Conservation (phyloP, 108 stramenopile genomes). For the Nitzschia sp. region DNA sequence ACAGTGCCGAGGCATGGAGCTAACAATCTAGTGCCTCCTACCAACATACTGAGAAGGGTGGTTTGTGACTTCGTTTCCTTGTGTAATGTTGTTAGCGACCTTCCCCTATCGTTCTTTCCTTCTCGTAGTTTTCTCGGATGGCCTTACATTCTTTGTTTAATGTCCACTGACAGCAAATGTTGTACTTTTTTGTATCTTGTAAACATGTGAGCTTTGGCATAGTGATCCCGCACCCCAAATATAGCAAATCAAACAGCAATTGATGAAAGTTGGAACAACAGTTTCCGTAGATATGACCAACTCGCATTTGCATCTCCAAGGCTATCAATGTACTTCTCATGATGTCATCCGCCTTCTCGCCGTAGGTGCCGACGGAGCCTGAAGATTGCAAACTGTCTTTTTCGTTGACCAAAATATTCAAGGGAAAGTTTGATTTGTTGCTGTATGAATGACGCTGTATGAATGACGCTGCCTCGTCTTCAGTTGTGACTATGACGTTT, state of each 20-base stretch:
- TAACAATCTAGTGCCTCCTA: slow-evolving; percentile 22
- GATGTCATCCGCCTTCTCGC: slow-evolving; percentile 16
- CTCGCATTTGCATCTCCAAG: slow-evolving; percentile 23
- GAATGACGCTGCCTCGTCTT: slow-evolving; percentile 7
- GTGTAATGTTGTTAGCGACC: too few species aligned
- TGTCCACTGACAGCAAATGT: slow-evolving; percentile 7
- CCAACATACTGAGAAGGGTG: too few species aligned
- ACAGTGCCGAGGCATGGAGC: slow-evolving; percentile 80
- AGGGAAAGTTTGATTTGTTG: slow-evolving; percentile 7
- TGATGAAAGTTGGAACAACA: slow-evolving; percentile 38
- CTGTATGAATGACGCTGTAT: background rate
- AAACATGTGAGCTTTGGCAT: background rate
- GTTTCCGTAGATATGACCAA: slow-evolving; percentile 21
- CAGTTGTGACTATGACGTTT: slow-evolving; percentile 20
- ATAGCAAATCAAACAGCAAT: slow-evolving; percentile 20
- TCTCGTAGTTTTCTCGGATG: too few species aligned
- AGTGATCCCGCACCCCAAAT: slow-evolving; percentile 22
- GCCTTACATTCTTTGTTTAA: background rate
- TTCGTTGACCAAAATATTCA: slow-evolving; percentile 22
- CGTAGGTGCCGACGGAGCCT: slow-evolving; percentile 1
- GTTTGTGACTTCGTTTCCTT: too few species aligned
- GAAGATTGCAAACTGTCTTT: slow-evolving; percentile 21
- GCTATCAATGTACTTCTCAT: slow-evolving; percentile 26
- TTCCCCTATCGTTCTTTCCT: too few species aligned
- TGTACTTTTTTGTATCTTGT: slow-evolving; percentile 8